phyloP scores from a whole-genome alignment of 352 stramenopile genomes.

The Phytophthora colocasiae region DNA sequence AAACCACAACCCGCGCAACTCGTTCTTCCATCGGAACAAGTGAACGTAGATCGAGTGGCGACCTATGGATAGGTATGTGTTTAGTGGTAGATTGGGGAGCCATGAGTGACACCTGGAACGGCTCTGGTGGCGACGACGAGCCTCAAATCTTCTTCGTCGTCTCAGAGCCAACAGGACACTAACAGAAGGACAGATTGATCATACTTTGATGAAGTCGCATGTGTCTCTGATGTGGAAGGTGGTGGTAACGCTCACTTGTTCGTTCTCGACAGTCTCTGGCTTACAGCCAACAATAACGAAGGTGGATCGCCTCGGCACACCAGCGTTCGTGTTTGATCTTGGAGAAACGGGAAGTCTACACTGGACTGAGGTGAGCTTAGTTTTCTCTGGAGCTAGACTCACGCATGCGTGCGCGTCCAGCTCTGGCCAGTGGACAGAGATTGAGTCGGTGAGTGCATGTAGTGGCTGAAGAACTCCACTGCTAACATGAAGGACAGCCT shows the following conservation, averaged over 20 bases:
- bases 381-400: slow-evolving; percentile 7
- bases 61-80: slow-evolving; percentile 33
- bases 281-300: slow-evolving; percentile 1
- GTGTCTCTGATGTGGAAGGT: not conserved
- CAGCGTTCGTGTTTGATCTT: slow-evolving; percentile 18
- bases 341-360: not conserved
- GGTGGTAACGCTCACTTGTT: slow-evolving; percentile 9
- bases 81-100: slow-evolving; percentile 39
- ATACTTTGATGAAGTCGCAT: slow-evolving; percentile 16
- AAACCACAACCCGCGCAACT: slow-evolving; percentile 51
- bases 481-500: not conserved
- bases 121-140: slow-evolving; percentile 27
- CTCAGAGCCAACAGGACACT: slow-evolving; percentile 25
- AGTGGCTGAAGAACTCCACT: not conserved
- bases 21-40: slow-evolving; percentile 77
- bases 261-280: slow-evolving; percentile 9
- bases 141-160: slow-evolving; percentile 24
- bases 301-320: not conserved
- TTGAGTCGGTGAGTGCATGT: not conserved
- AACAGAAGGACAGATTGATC: slow-evolving; percentile 33
- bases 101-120: slow-evolving; percentile 17
- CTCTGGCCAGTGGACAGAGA: slow-evolving; percentile 33
- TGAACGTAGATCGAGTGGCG: slow-evolving; percentile 32
- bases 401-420: slow-evolving; percentile 21
- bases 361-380: slow-evolving; percentile 12